These are phyloP conservation scores for Myxozyma monticola DNA, from an alignment of 805 yeast genomes.

Conservation along the genomic window DNA sequence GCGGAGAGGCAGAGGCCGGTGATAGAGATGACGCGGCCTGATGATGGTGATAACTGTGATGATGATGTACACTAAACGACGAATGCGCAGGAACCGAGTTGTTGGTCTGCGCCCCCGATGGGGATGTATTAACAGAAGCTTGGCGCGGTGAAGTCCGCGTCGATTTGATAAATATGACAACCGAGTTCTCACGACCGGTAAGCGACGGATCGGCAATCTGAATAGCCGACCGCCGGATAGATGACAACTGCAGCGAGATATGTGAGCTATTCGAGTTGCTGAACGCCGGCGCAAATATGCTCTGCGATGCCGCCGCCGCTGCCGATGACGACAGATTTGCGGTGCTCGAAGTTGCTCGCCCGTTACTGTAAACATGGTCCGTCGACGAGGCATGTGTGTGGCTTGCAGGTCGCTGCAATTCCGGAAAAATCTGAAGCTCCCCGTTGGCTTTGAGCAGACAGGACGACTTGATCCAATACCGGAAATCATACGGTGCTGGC, in stretches of 20 bases:
- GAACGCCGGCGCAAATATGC: background rate
- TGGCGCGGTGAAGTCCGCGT: too few relatives aligned
- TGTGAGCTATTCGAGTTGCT: constrained; percentile 10
- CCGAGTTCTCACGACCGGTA: constrained; percentile 24
- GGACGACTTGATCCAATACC: constrained; percentile 19
- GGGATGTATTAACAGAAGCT: background rate
- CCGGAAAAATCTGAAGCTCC: constrained; percentile 25
- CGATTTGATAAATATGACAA: constrained; percentile 20
- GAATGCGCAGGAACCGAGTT: background rate
- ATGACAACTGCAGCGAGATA: constrained; percentile 19
- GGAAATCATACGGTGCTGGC: background rate
- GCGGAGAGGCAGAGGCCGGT: background rate
- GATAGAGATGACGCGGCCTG: background rate
- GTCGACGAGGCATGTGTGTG: background rate
- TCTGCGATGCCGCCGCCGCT: background rate
- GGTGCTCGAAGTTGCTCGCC: background rate
- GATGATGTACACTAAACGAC: constrained; percentile 8
- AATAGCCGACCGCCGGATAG: constrained; percentile 25
- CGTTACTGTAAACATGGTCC: constrained; percentile 2
- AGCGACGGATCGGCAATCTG: constrained; percentile 25
- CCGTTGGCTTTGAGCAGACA: constrained; percentile 27
- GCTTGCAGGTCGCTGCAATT: constrained; percentile 2
- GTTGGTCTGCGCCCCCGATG: background rate
- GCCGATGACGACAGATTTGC: background rate
- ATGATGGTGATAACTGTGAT: constrained; percentile 7